Base-by-base conservation (phyloP, 768 basidiomycete species). In the Termitomyces bulborhizus region DNA sequence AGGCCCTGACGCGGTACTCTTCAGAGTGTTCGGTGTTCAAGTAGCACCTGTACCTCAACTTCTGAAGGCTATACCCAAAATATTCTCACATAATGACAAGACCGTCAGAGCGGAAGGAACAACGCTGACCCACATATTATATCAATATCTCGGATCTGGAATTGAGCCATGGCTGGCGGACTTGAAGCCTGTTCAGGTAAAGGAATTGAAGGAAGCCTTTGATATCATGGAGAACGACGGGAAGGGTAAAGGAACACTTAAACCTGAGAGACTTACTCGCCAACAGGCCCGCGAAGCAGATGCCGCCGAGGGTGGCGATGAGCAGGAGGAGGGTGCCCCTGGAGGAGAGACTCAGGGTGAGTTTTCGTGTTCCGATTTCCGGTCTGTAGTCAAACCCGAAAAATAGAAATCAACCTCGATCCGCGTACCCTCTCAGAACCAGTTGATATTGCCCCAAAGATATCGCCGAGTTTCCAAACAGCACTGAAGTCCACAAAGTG, bases 121-220 rank as follows among this genome's bases (percentile, higher is more conserved):
- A 0, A 75, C 78, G 29, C 83, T 99, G 18, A 77, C 84, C 0
- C 85, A 88, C 62, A 72, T 74, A 0, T 70, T 98, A 6, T 96
- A 98, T 74, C 86, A 90, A 56, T 93, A 85, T 67, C 84, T 98
- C 59, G 96, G 92, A 31, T 63, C 83, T 51, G 85, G 84, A 0
- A 87, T 99, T 57, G 86, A 93, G 52, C 81, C 91, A 46, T 92
- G 85, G 76, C 74, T 99, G 21, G 74, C 81, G 21, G 95, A 98
- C 57, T 79, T 99, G 57, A 99, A 99, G 67, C 93, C 96, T 1
- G 93, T 99, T 3, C 97, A 98, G 69, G 84, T 96, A 42, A 94
- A 97, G 68, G 97, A 99, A 63, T 69, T 99, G 63, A 92, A 91
- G 63, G 96, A 98, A 65, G 78, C 84, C 0, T 99, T 96, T 65